Conservation (phyloP, 1,284 basidiomycete genomes). For the Vanrija humicola region DNA sequence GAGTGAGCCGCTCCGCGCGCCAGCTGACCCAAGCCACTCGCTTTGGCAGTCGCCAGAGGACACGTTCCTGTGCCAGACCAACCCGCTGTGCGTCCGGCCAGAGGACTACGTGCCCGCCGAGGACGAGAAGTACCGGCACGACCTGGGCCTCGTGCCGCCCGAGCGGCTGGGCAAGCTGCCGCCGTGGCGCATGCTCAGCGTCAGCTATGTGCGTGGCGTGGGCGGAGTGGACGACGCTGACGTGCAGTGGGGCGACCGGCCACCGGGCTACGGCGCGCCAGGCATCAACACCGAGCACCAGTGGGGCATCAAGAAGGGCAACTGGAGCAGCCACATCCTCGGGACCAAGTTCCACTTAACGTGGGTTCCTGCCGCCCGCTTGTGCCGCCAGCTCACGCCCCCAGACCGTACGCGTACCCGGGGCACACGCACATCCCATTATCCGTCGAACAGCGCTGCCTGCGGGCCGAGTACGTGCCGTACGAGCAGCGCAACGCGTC, state of each 20-base stretch:
- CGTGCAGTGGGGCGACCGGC: constrained; percentile 6
- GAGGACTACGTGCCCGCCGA: constrained; percentile 34
- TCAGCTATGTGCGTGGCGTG: constrained; percentile 35
- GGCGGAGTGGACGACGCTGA: background rate
- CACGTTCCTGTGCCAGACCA: constrained; percentile 33
- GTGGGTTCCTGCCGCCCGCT: constrained; percentile 16
- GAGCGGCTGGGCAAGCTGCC: constrained; percentile 37
- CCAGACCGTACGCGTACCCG: constrained; percentile 37
- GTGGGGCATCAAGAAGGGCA: constrained; percentile 28
- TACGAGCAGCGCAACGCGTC: constrained; percentile 26
- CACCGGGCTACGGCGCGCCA: constrained; percentile 18
- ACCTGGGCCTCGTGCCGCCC: constrained; percentile 20
- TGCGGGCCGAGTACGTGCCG: constrained; percentile 22
- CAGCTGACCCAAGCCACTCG: background rate
- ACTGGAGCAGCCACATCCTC: constrained; percentile 39
- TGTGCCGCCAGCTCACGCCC: background rate
- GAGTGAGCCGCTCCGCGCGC: background rate
- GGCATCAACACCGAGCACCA: constrained; percentile 4
- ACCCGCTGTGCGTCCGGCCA: constrained; percentile 41
- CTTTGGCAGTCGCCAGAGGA: constrained; percentile 16
- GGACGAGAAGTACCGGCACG: constrained; percentile 19
- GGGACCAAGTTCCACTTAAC: constrained; percentile 41
- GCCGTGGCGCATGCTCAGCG: constrained; percentile 35
- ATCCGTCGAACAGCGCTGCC: constrained; percentile 39
- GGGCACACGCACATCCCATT: constrained; percentile 36